phyloP scores from a whole-genome alignment of 768 basidiomycete species.

The Lactifluus subvellereus region DNA sequence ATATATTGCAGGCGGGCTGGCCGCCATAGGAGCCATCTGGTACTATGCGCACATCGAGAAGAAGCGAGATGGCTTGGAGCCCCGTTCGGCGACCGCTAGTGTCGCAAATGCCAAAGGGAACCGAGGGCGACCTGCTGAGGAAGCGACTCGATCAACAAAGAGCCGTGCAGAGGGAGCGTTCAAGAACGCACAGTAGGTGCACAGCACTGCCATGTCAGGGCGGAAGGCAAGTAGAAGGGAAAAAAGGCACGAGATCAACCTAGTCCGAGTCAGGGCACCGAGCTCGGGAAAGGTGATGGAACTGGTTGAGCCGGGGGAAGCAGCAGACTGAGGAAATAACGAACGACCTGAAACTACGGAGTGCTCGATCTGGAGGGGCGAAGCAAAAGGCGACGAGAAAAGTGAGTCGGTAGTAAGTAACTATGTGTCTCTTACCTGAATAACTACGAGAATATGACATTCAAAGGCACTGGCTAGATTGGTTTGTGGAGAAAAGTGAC shows the following conservation, averaged over 20 bases:
- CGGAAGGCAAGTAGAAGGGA: background rate
- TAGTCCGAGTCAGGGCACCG: too few relatives aligned
- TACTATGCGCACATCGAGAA: conserved; percentile 21
- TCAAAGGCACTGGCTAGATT: background rate
- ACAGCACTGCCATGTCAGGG: background rate
- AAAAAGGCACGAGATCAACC: too few relatives aligned
- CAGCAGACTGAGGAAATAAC: too few relatives aligned
- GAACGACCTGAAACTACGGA: too few relatives aligned
- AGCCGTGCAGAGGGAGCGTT: background rate
- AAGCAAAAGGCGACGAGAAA: too few relatives aligned
- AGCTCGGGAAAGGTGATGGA: too few relatives aligned
- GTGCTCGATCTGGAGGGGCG: too few relatives aligned
- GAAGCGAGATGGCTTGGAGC: background rate
- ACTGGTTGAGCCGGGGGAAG: too few relatives aligned
- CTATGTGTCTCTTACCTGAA: too few relatives aligned
- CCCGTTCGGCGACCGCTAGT: background rate
- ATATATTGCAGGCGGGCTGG: conserved; percentile 20
- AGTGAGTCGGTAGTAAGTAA: too few relatives aligned
- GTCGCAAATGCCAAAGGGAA: background rate
- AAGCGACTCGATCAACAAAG: background rate
- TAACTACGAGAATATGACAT: background rate
- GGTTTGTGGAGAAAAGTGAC: too few relatives aligned
- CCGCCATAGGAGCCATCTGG: conserved; percentile 15
- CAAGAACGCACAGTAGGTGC: conserved; percentile 1
- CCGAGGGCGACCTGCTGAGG: conserved; percentile 6